These are phyloP conservation scores for Moesziomyces sp. DNA, from an alignment of 1,284 basidiomycete species.

Conservation along the genomic window DNA sequence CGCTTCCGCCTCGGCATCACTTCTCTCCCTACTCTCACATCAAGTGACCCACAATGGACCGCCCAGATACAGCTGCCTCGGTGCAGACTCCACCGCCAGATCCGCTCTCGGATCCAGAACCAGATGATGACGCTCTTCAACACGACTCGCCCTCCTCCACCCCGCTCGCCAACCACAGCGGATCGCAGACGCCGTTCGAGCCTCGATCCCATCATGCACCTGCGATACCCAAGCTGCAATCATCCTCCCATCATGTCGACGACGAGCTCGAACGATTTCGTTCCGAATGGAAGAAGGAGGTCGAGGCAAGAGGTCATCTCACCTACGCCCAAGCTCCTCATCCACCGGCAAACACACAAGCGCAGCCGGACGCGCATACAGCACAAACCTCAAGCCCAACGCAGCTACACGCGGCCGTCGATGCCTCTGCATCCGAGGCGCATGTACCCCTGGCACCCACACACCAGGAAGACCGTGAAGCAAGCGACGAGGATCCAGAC, in stretches of 20 bases:
- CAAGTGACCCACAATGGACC: slow-evolving; percentile 8
- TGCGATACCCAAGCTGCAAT: background rate
- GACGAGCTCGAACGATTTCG: slow-evolving; percentile 53
- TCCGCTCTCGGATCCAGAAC: background rate
- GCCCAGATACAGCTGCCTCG: slow-evolving; percentile 4
- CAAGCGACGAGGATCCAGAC: background rate
- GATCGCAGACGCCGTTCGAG: slow-evolving; percentile 24
- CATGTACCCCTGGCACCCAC: background rate
- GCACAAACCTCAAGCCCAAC: background rate
- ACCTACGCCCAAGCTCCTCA: slow-evolving; percentile 4
- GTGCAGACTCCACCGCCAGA: slow-evolving; percentile 13
- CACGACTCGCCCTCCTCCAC: slow-evolving; percentile 24
- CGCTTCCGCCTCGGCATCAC: no score
- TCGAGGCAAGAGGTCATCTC: slow-evolving; percentile 24
- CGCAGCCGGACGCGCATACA: background rate
- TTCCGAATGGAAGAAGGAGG: slow-evolving; percentile 52
- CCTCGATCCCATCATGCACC: background rate
- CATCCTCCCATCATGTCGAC: slow-evolving; percentile 11
- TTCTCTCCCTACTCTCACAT: no score
- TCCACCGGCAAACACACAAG: slow-evolving; percentile 3
- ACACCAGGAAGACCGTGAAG: background rate
- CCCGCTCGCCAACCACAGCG: slow-evolving; percentile 18
- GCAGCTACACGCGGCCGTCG: no score
- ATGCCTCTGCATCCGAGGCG: background rate
- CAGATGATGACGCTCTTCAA: slow-evolving; percentile 1